Evolutionary conservation across 2,329 filamentous ascomycete species (phyloP), one percentile per base, ranked within the genome.

Genomic region (Dichotomopilus funicola): DNA sequence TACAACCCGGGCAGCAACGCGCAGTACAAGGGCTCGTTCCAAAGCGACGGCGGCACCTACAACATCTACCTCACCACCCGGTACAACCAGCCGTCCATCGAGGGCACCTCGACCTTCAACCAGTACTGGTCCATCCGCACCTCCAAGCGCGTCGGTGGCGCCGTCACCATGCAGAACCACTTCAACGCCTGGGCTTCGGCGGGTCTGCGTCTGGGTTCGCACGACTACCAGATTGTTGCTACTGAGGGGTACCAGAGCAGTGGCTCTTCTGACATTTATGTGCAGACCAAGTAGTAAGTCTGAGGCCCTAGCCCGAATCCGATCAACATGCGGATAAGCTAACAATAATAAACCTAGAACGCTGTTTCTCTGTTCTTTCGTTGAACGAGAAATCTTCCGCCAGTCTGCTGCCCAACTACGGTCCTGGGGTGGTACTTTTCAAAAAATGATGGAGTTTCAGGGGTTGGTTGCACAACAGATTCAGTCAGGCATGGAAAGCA

Each of bases 191-290:
- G 78, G 78, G 65, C 66, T 10, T 65, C 67, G 52, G 55, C 62
- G 13, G 77, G 77, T 8, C 61, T 78, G 67, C 70, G 68, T 47
- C 63, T 80, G 7, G 77, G 77, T 4, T 66, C 60, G 49, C 72
- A 75, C 65, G 68, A 79, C 66, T 80, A 80, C 68, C 72, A 75
- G 72, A 79, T 80, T 58, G 65, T 78, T 6, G 76, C 76, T 7
- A 76, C 73, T 5, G 77, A 79, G 65, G 76, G 75, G 0, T 77
- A 78, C 65, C 68, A 73, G 57, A 78, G 75, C 69, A 74, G 69
- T 58, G 76, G 77, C 6, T 70, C 68, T 46, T 69, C 76, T 46
- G 66, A 64, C 36, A 76, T 79, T 49, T 62, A 61, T 6, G 63
- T 68, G 8, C 54, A 56, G 38, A 56, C 54, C 36, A 41, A 46